Conservation (phyloP, 805 yeast genomes). For the Metschnikowia bowlesiae region DNA sequence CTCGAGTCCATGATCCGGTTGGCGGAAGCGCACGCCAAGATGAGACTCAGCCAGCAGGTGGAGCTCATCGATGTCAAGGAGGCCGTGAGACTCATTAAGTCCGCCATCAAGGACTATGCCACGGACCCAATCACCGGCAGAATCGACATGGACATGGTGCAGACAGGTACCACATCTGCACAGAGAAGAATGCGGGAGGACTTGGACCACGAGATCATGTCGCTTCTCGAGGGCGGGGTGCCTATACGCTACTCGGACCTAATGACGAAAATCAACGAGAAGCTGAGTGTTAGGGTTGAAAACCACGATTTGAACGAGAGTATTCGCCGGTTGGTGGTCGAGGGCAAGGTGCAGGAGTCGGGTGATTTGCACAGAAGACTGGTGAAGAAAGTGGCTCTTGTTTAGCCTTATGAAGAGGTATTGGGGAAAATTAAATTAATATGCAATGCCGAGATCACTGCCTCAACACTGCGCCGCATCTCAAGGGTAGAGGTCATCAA, state of each 20-base stretch:
- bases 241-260: conserved; percentile 58
- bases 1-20: conserved; percentile 92
- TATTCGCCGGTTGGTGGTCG: conserved; percentile 62
- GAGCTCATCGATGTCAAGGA: conserved; percentile 81
- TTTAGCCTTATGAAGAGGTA: background rate
- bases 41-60: conserved; percentile 74
- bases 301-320: conserved; percentile 66
- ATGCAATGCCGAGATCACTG: background rate
- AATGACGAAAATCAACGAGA: conserved; percentile 60
- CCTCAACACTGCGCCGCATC: background rate
- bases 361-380: conserved; percentile 73
- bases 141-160: conserved; percentile 95
- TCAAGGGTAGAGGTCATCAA: too few species aligned
- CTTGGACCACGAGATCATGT: conserved; percentile 55
- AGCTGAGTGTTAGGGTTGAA: conserved; percentile 60
- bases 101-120: conserved; percentile 97
- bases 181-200: conserved; percentile 78
- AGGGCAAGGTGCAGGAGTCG: conserved; percentile 59
- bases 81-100: conserved; percentile 85
- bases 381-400: conserved; percentile 32
- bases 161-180: conserved; percentile 89
- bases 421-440: too few species aligned
- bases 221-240: conserved; percentile 46
- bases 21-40: conserved; percentile 95
- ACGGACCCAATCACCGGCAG: conserved; percentile 96